Evolutionary conservation across 176 grass and related monocot species (phyloP).

Genomic region (Ensete ventricosum): DNA sequence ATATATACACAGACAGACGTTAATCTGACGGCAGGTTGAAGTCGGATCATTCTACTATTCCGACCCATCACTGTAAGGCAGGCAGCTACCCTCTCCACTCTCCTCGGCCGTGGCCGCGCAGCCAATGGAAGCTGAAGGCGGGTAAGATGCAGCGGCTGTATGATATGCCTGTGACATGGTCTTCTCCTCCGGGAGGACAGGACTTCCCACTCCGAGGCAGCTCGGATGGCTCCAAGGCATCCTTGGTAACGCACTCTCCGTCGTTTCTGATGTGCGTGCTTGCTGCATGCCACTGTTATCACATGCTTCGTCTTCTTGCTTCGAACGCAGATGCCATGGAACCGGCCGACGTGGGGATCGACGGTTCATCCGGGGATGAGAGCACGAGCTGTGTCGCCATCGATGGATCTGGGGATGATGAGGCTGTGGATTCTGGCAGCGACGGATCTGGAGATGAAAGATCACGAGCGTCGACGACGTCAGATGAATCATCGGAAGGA

Average conservation of each 20-base stretch:
- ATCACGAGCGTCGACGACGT: background rate
- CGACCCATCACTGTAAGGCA: background rate
- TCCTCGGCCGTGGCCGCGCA: background rate
- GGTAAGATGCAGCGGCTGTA: slow-evolving; percentile 20
- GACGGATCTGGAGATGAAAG: background rate
- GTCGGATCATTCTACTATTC: background rate
- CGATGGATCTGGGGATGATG: too few species aligned
- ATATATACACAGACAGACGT: background rate
- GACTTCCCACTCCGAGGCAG: slow-evolving; percentile 3
- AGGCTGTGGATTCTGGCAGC: too few species aligned
- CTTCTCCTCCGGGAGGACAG: background rate
- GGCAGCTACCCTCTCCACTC: background rate
- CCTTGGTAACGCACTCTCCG: background rate
- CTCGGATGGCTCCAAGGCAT: slow-evolving; percentile 15
- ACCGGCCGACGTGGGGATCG: slow-evolving; percentile 20
- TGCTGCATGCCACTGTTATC: background rate
- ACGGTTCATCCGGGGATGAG: slow-evolving; percentile 4
- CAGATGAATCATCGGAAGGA: too few species aligned
- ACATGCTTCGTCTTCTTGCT: background rate
- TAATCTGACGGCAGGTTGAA: background rate
- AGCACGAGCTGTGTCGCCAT: background rate
- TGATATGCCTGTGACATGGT: slow-evolving; percentile 8
- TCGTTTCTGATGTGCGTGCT: too few species aligned
- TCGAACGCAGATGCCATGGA: background rate
- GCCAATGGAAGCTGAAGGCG: background rate